phyloP scores from a whole-genome alignment of 108 stramenopile genomes.

The Pelagomonas calceolata region DNA sequence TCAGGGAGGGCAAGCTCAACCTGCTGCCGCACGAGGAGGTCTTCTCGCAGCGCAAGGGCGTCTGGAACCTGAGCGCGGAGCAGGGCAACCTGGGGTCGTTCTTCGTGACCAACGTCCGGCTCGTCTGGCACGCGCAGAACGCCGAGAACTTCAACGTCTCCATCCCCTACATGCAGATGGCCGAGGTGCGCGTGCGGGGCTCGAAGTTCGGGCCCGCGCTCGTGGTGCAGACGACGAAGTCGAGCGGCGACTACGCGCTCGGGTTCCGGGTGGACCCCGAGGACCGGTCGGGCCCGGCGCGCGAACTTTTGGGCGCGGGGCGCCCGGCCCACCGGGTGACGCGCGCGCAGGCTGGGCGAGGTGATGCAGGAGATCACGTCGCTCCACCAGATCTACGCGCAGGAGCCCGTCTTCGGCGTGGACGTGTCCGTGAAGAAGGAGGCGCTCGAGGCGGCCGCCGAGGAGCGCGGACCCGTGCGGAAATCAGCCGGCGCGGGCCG shows the following conservation, averaged over 20 bases:
- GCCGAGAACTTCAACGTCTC: slow-evolving; percentile 57
- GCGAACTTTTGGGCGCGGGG: neutral
- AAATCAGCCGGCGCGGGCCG: slow-evolving; percentile 13
- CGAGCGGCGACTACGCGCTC: slow-evolving; percentile 41
- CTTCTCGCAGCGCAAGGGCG: slow-evolving; percentile 33
- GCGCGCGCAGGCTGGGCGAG: slow-evolving; percentile 2
- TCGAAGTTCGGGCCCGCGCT: slow-evolving; percentile 48
- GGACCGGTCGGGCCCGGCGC: no score
- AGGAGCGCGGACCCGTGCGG: neutral
- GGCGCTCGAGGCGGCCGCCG: neutral
- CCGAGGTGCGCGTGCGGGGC: slow-evolving; percentile 7
- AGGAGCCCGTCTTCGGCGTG: slow-evolving; percentile 44
- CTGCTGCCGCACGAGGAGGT: slow-evolving; percentile 43
- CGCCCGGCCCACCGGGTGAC: no score
- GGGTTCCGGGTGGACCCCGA: slow-evolving; percentile 37
- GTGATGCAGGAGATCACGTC: slow-evolving; percentile 27
- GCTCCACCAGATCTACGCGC: slow-evolving; percentile 33
- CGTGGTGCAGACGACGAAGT: slow-evolving; percentile 38
- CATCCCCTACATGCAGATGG: slow-evolving; percentile 53
- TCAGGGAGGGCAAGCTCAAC: slow-evolving; percentile 20
- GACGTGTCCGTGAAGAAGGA: slow-evolving; percentile 26
- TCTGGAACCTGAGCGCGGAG: slow-evolving; percentile 51
- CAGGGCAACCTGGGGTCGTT: slow-evolving; percentile 52
- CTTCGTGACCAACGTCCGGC: slow-evolving; percentile 49
- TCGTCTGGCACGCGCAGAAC: slow-evolving; percentile 54